Evolutionary conservation across 2,329 filamentous ascomycete genomes (phyloP), one percentile per base, ranked within the genome.

Genomic region (Decorospora gaudefroyi): DNA sequence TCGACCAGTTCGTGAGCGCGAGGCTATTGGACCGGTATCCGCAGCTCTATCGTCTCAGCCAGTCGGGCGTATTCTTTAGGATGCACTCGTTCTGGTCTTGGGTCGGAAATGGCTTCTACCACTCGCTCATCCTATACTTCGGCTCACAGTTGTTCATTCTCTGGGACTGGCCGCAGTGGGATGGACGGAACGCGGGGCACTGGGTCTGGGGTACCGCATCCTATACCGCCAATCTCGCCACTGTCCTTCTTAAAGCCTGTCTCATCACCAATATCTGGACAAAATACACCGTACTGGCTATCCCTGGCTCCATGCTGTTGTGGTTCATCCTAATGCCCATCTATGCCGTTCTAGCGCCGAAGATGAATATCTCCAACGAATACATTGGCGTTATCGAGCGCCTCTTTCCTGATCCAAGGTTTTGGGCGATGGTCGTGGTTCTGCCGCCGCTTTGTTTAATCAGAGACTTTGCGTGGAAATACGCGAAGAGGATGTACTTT

Each of bases 131-230:
- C 38, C 81, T 97, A n/a, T 97, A 99, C 74, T 82, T 95, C 52
- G 85, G 88, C 58, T 85, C 84, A 10, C 80, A 91, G 66, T 78
- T 88, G 37, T 88, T 99, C 67, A 96, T 87, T 79, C 83, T 83
- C 61, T 80, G 82, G 63, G 93, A 97, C 67, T 81, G 90, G 31
- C 83, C 88, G 2, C 83, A 90, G 57, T 75, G 77, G 28, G 85
- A 97, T 67, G 92, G 93, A 52, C 85, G 85, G 62, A 82, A 86
- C 10, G 88, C 88, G 7, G 93, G 92, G 1, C 93, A 97, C 70
- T 99, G 93, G 93, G 88, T 97, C 3, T 99, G 93, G 93, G 93
- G 92, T 44, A 90, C 90, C 4, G 85, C 87, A n/a, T 78, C 96
- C 16, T 99, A 99, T 75, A 96, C 90, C 1, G 86, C 93, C 5